These are phyloP conservation scores for Thielaviopsis musarum DNA, from an alignment of 2,329 filamentous ascomycete genomes.

Conservation along the genomic window DNA sequence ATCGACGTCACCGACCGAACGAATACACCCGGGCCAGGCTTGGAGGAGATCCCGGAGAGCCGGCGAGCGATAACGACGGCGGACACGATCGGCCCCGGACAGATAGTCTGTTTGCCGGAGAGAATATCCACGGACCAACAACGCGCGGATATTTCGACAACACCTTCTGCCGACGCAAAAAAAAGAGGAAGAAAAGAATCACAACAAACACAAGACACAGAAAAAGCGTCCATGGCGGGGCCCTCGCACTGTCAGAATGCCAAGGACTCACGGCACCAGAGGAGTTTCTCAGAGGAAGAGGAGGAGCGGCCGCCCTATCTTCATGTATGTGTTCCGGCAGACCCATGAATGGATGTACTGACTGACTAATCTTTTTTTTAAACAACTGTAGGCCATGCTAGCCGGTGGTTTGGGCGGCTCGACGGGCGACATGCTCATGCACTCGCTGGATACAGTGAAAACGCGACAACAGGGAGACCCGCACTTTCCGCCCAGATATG, in stretches of 20 bases:
- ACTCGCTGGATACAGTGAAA: constrained; percentile 96
- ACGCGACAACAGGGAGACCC: constrained; percentile 95
- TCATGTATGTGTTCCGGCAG: not conserved
- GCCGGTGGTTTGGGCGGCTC: constrained; percentile 86
- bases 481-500: constrained; percentile 81
- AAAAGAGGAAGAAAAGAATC: not conserved
- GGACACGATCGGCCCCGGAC: not conserved
- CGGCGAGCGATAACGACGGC: not conserved
- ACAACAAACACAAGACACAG: not conserved
- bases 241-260: not conserved
- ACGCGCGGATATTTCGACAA: not conserved
- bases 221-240: not conserved
- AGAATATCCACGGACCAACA: not conserved
- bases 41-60: not conserved
- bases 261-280: not conserved
- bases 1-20: not conserved
- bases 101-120: not conserved
- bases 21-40: not conserved
- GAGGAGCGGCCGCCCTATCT: not conserved
- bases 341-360: not conserved
- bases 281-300: not conserved
- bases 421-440: constrained; percentile 94
- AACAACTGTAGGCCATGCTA: constrained; percentile 61
- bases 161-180: not conserved
- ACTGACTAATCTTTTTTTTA: not conserved